A percentile compares a stretch with the other conserved stretches of the same genome.
These are phyloP conservation scores for Papiliotrema nemorosa DNA, from an alignment of 1,284 basidiomycete species.

Conservation along the genomic window DNA sequence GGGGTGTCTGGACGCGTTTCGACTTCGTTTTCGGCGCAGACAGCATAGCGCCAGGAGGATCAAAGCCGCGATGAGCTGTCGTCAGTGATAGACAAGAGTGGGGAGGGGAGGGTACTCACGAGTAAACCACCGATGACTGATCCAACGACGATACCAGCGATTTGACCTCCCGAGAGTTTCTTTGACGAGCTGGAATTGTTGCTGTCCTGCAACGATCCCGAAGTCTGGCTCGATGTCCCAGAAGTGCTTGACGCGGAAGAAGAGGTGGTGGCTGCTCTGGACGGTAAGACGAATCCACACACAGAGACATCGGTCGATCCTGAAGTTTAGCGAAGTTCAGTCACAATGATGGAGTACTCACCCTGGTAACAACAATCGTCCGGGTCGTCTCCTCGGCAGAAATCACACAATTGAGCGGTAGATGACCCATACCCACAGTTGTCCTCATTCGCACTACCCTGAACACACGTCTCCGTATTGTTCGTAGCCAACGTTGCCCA, in stretches of 20 bases:
- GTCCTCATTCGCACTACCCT: conserved; percentile 46
- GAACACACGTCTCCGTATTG: conserved; percentile 45
- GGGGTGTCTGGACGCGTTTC: neutral
- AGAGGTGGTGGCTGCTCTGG: conserved; percentile 12
- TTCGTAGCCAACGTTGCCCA: conserved; percentile 48
- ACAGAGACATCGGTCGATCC: conserved; percentile 31
- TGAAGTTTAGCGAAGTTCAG: conserved; percentile 2
- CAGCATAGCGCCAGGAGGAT: conserved; percentile 26
- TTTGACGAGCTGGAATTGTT: conserved; percentile 3
- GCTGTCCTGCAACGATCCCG: conserved; percentile 6
- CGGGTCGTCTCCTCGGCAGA: conserved; percentile 35
- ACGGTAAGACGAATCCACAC: conserved; percentile 23
- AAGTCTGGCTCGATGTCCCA: neutral
- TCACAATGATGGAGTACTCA: conserved; percentile 14
- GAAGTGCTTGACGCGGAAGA: conserved; percentile 15
- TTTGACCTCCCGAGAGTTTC: conserved; percentile 32
- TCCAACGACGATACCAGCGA: conserved; percentile 44
- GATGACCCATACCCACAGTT: conserved; percentile 51
- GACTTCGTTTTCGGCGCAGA: conserved; percentile 15
- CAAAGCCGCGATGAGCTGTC: conserved; percentile 30
- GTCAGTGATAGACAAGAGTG: neutral
- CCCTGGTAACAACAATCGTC: conserved; percentile 41
- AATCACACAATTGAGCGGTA: conserved; percentile 46
- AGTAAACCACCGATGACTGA: conserved; percentile 39
- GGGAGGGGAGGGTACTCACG: conserved; percentile 15